Conservation (phyloP, 2,329 filamentous ascomycete species). For the Fusarium stilboides region DNA sequence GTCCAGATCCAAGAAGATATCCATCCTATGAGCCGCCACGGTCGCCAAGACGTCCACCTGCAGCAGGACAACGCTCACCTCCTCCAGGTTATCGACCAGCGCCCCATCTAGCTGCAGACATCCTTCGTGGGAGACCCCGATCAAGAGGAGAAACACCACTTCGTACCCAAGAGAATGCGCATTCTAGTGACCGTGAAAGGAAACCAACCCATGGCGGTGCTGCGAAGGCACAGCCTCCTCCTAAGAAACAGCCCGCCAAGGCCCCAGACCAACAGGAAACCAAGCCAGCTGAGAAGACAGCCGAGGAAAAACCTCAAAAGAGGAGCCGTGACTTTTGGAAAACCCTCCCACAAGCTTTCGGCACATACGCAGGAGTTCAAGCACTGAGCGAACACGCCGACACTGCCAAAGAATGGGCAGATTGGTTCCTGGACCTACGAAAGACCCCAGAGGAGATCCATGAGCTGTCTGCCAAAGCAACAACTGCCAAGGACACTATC, state of each 20-base stretch:
- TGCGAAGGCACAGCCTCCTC: not conserved
- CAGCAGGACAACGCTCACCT: slow-evolving; percentile 18
- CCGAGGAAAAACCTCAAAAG: not conserved
- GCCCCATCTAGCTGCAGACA: slow-evolving; percentile 19
- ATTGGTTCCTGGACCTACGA: slow-evolving; percentile 53
- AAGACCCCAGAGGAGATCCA: slow-evolving; percentile 53
- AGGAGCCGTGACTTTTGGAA: slow-evolving; percentile 35
- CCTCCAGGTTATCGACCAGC: slow-evolving; percentile 30
- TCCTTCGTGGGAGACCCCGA: slow-evolving; percentile 23
- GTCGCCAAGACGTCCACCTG: slow-evolving; percentile 16
- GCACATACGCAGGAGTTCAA: slow-evolving; percentile 49
- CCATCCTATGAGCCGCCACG: slow-evolving; percentile 38
- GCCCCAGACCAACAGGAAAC: not conserved
- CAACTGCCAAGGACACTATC: slow-evolving; percentile 52
- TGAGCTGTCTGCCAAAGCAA: slow-evolving; percentile 47
- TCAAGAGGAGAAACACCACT: slow-evolving; percentile 32
- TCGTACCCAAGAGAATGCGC: not conserved
- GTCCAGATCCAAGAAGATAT: slow-evolving; percentile 28
- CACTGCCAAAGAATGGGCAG: slow-evolving; percentile 54
- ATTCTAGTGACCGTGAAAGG: not conserved
- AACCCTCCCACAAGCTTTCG: slow-evolving; percentile 47
- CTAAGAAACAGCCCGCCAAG: slow-evolving; percentile 1
- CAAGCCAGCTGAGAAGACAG: not conserved
- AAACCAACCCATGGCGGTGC: not conserved
- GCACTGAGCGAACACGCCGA: slow-evolving; percentile 50